Percentiles rank a stretch among this genome's conserved stretches.
Evolutionary conservation across 306 rosid species (phyloP).

Genomic region (Corylus heterophylla): DNA sequence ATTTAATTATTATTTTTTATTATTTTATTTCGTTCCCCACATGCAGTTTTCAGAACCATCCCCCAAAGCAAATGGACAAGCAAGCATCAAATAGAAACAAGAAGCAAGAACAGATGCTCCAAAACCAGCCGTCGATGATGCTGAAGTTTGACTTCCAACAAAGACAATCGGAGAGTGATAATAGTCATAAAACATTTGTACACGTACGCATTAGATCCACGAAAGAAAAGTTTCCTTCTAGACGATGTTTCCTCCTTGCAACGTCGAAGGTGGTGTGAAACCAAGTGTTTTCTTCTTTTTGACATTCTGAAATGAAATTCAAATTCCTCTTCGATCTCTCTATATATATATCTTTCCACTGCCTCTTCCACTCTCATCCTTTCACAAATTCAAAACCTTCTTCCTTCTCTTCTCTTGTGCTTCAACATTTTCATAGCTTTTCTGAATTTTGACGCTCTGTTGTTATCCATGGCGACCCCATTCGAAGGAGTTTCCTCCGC

Average conservation of each 20-base stretch:
- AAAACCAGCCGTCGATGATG: not conserved
- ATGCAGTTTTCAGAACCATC: not conserved
- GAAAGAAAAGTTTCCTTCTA: not conserved
- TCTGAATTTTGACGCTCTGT: not conserved
- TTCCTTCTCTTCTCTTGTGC: not conserved
- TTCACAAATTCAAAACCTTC: not conserved
- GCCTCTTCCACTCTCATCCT: constrained; percentile 31
- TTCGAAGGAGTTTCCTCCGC: constrained; percentile 45
- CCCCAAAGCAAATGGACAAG: not conserved
- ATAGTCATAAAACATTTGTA: not conserved
- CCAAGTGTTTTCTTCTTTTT: not conserved
- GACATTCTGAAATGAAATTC: not conserved
- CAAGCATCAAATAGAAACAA: not conserved
- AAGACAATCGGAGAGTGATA: constrained; percentile 10
- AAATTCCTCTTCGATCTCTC: not conserved
- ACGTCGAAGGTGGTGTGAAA: constrained; percentile 16
- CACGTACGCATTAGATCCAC: not conserved
- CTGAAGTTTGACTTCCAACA: too few species aligned
- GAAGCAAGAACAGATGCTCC: constrained; percentile 2
- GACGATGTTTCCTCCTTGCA: constrained; percentile 44
- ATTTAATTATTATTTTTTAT: too few species aligned
- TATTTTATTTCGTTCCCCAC: not conserved
- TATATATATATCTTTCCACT: constrained; percentile 32
- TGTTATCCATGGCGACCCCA: constrained; percentile 39
- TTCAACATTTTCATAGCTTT: not conserved